These are phyloP conservation scores for Ganoderma lingzhi DNA, from an alignment of 1,284 basidiomycete genomes.

Conservation along the genomic window DNA sequence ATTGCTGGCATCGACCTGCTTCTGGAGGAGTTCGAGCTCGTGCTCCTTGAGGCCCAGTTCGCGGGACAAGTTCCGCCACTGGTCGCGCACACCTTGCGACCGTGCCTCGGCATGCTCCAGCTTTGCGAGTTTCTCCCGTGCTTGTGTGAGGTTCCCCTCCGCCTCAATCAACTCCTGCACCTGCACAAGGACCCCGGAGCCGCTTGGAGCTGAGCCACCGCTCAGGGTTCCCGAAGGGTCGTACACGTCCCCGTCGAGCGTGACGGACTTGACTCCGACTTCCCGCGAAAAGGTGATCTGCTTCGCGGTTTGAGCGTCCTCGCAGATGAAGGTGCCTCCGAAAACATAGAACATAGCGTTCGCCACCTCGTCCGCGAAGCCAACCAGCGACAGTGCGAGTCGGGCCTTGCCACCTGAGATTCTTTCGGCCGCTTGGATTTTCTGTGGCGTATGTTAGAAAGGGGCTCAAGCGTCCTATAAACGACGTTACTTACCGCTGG, in stretches of 20 bases:
- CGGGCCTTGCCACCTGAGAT: conserved; percentile 88
- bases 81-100: conserved; percentile 66
- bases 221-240: conserved; percentile 95
- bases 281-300: conserved; percentile 84
- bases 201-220: conserved; percentile 87
- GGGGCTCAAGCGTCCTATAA: neutral
- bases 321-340: conserved; percentile 92
- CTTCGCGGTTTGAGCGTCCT: conserved; percentile 90
- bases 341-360: conserved; percentile 96
- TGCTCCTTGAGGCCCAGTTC: conserved; percentile 93
- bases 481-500: conserved; percentile 55
- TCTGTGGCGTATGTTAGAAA: conserved; percentile 51
- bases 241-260: conserved; percentile 95
- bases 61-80: conserved; percentile 72
- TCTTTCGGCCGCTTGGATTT: conserved; percentile 78
- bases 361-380: conserved; percentile 86
- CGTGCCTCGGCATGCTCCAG: conserved; percentile 68
- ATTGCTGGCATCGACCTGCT: conserved; percentile 90
- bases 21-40: conserved; percentile 83
- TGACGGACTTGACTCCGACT: conserved; percentile 86
- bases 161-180: conserved; percentile 84
- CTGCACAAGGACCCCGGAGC: conserved; percentile 81
- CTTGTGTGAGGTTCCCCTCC: conserved; percentile 64
- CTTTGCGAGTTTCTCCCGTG: conserved; percentile 57
- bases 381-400: conserved; percentile 88